phyloP scores from a whole-genome alignment of 2,329 filamentous ascomycete genomes.

The Fusarium sp. region DNA sequence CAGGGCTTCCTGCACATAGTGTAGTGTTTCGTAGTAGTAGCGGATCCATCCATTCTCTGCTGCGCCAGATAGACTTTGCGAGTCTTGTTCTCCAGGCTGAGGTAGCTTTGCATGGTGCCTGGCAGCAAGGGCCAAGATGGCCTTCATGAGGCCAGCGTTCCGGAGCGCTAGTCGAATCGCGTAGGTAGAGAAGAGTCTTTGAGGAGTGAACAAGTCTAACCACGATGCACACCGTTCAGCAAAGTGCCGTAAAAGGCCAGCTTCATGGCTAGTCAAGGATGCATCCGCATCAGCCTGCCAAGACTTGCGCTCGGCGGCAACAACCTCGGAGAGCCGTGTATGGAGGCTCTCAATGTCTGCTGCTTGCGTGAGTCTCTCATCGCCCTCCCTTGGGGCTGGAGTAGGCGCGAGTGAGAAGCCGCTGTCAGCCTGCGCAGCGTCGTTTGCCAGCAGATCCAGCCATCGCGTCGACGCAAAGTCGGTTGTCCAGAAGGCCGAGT shows the following conservation, averaged over 20 bases:
- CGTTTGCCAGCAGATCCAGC: conserved; percentile 24
- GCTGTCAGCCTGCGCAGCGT: conserved; percentile 26
- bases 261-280: conserved; percentile 18
- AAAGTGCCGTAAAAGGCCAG: conserved; percentile 26
- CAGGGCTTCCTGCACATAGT: conserved; percentile 73
- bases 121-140: conserved; percentile 26
- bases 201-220: conserved; percentile 19
- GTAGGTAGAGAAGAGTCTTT: conserved; percentile 24
- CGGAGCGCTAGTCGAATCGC: conserved; percentile 8
- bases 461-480: conserved; percentile 22
- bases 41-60: conserved; percentile 44
- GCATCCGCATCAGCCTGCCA: conserved; percentile 25
- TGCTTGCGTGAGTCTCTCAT: conserved; percentile 7
- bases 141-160: conserved; percentile 28
- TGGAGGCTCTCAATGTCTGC: conserved; percentile 19
- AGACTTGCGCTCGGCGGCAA: conserved; percentile 6
- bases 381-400: conserved; percentile 17
- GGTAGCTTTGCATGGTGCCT: conserved; percentile 7
- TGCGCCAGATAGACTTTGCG: background rate
- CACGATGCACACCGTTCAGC: conserved; percentile 20
- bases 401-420: conserved; percentile 25
- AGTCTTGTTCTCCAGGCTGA: background rate
- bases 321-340: conserved; percentile 17
- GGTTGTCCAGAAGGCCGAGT: background rate
- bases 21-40: conserved; percentile 76